Evolutionary conservation across 2,329 filamentous ascomycete genomes (phyloP).

Genomic region (Neoarthrinium moseri): DNA sequence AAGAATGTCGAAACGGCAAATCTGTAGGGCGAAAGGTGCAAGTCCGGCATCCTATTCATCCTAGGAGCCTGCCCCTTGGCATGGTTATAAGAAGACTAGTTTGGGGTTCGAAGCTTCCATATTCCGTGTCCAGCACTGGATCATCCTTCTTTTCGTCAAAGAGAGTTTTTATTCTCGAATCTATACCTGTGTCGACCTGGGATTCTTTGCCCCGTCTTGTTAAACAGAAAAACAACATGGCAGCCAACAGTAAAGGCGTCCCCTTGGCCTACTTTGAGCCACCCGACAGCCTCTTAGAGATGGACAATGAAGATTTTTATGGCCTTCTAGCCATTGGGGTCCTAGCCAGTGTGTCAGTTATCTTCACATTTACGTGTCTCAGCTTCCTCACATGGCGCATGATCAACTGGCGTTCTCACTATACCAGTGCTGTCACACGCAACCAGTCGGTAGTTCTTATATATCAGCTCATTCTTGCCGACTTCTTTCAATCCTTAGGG

Average conservation of each 20-base stretch:
- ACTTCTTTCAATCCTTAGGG: slow-evolving; percentile 46
- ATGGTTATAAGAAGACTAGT: too few species aligned
- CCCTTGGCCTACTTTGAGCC: slow-evolving; percentile 15
- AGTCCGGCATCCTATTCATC: too few species aligned
- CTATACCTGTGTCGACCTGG: too few species aligned
- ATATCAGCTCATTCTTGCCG: slow-evolving; percentile 52
- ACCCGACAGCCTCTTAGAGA: slow-evolving; percentile 18
- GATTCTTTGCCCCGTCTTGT: too few species aligned
- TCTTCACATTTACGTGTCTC: slow-evolving; percentile 40
- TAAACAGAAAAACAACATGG: too few species aligned
- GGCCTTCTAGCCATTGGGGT: slow-evolving; percentile 44
- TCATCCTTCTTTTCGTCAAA: too few species aligned
- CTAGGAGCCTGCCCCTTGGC: too few species aligned
- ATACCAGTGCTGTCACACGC: slow-evolving; percentile 23
- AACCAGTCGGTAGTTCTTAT: slow-evolving; percentile 56
- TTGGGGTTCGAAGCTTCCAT: too few species aligned
- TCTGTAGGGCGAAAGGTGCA: too few species aligned
- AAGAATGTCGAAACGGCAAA: too few species aligned
- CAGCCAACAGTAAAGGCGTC: slow-evolving; percentile 9
- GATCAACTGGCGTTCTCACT: slow-evolving; percentile 32
- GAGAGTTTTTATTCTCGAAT: too few species aligned
- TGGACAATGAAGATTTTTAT: slow-evolving; percentile 11
- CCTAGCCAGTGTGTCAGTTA: slow-evolving; percentile 44
- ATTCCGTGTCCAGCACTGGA: too few species aligned
- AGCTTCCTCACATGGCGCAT: slow-evolving; percentile 44